Percentiles rank a stretch among this genome's conserved stretches.
Conservation (phyloP, 2,329 filamentous ascomycete genomes). For the Trichoderma sp. region DNA sequence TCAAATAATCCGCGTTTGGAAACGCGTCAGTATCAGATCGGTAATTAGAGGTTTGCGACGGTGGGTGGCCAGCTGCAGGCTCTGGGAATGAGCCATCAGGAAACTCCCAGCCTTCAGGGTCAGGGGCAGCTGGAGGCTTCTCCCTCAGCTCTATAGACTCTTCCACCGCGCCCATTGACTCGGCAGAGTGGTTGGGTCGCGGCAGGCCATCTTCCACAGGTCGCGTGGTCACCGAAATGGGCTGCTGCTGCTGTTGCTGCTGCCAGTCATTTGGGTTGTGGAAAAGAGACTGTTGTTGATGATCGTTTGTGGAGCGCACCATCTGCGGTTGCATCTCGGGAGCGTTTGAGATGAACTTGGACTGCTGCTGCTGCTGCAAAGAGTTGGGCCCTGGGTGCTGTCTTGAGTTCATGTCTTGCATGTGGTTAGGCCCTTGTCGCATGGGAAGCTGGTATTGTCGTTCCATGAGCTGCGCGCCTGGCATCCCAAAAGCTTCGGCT, state of each 20-base stretch:
- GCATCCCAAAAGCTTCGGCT: constrained; percentile 53
- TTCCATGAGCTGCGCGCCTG: constrained; percentile 45
- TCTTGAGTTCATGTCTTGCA: constrained; percentile 55
- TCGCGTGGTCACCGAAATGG: constrained; percentile 39
- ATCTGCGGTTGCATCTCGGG: constrained; percentile 49
- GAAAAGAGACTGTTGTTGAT: constrained; percentile 44
- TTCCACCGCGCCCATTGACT: constrained; percentile 43
- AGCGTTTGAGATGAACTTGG: constrained; percentile 39
- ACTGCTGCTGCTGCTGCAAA: constrained; percentile 50
- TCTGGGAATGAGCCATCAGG: constrained; percentile 73
- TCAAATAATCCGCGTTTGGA: constrained; percentile 74
- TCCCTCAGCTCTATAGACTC: constrained; percentile 48
- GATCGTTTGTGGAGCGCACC: constrained; percentile 56
- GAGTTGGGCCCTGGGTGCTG: constrained; percentile 60
- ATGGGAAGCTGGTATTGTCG: constrained; percentile 44
- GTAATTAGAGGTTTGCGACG: constrained; percentile 51
- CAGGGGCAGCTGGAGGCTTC: constrained; percentile 49
- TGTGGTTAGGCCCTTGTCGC: constrained; percentile 57
- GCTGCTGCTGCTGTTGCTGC: constrained; percentile 32
- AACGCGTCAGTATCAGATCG: constrained; percentile 88
- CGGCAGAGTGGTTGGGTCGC: constrained; percentile 43
- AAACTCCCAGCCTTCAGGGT: constrained; percentile 88
- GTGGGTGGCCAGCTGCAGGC: constrained; percentile 46
- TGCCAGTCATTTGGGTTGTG: constrained; percentile 42
- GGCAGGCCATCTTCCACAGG: constrained; percentile 39